Evolutionary conservation across 2,329 filamentous ascomycete species (phyloP).

Genomic region (Pseudonectria buxi): DNA sequence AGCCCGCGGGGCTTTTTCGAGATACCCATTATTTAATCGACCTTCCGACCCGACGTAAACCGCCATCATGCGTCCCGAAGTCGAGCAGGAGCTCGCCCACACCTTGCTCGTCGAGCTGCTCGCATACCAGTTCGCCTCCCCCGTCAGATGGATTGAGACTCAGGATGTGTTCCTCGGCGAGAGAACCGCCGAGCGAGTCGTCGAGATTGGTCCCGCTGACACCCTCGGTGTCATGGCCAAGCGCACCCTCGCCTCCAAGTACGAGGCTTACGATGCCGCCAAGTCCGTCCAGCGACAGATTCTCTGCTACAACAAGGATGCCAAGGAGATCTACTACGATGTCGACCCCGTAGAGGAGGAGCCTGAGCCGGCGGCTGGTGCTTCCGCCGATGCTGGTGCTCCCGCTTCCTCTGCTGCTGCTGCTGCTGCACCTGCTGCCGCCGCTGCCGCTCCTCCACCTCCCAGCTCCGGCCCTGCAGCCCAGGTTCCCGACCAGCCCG

Average conservation of each 20-base stretch:
- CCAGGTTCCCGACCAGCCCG: conserved; percentile 76
- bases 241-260: conserved; percentile 90
- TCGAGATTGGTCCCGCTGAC: conserved; percentile 94
- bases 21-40: conserved; percentile 24
- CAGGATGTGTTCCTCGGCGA: conserved; percentile 99
- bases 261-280: conserved; percentile 96
- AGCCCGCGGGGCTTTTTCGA: conserved; percentile 21
- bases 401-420: conserved; percentile 48
- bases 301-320: conserved; percentile 98
- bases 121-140: conserved; percentile 98
- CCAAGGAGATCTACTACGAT: conserved; percentile 99
- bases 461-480: conserved; percentile 79
- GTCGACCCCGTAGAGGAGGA: conserved; percentile 94
- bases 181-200: conserved; percentile 92
- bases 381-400: conserved; percentile 41
- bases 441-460: conserved; percentile 51
- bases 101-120: conserved; percentile 97
- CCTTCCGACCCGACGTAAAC: conserved; percentile 18
- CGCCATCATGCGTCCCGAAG: conserved; percentile 84
- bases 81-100: conserved; percentile 98
- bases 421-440: conserved; percentile 48
- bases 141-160: conserved; percentile 99
- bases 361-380: conserved; percentile 52
- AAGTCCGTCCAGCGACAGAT: conserved; percentile 96
- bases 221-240: conserved; percentile 97